A percentile compares a stretch with the other conserved stretches of the same genome.
phyloP scores from a whole-genome alignment of 176 grass and related monocot genomes.

The Thalia dealbata region DNA sequence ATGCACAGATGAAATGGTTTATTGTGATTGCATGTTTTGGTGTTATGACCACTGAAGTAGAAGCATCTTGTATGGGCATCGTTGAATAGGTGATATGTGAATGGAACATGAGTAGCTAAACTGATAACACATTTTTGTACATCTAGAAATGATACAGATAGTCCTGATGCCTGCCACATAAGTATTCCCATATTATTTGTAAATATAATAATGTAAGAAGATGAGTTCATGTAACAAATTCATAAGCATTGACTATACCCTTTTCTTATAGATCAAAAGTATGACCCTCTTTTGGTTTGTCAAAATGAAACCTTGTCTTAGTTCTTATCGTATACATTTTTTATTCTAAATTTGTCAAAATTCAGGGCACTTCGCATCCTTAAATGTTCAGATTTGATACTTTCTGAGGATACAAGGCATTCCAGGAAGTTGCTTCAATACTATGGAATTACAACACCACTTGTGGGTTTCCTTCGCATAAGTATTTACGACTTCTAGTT shows the following conservation, averaged over 20 bases:
- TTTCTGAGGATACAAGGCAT: constrained; percentile 94
- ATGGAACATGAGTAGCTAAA: not conserved
- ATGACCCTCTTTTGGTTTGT: not conserved
- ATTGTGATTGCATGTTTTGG: not conserved
- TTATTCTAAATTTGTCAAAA: constrained; percentile 3
- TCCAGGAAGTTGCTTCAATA: constrained; percentile 89
- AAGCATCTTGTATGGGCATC: not conserved
- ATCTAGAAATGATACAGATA: not conserved
- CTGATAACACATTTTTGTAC: not conserved
- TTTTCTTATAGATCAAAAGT: not conserved
- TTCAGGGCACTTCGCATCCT: constrained; percentile 78
- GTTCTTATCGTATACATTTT: constrained; percentile 12
- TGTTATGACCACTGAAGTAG: not conserved
- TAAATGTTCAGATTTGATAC: constrained; percentile 74
- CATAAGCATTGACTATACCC: not conserved
- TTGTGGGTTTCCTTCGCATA: constrained; percentile 43
- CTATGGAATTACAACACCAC: constrained; percentile 86
- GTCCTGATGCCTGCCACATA: not conserved
- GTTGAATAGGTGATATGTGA: not conserved
- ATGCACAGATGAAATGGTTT: not conserved
- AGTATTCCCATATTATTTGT: not conserved
- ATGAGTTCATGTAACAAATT: not conserved
- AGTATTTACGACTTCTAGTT: not conserved
- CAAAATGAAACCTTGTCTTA: not conserved
- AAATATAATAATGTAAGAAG: not conserved